These are phyloP conservation scores for Camelina neglecta DNA, from an alignment of 345 rosid genomes.

Conservation along the genomic window DNA sequence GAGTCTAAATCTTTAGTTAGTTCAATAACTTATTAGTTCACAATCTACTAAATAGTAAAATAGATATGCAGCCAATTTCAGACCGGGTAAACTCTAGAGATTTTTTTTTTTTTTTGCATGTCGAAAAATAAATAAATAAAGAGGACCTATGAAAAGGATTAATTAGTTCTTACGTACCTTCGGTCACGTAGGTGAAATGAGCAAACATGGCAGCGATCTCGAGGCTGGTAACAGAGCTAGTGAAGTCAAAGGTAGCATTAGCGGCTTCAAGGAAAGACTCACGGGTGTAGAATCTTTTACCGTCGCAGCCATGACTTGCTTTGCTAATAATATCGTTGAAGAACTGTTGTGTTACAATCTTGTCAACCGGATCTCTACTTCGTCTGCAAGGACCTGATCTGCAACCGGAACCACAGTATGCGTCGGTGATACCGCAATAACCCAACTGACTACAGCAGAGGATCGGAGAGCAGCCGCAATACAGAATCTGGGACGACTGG, in stretches of 20 bases:
- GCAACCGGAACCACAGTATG: constrained; percentile 48
- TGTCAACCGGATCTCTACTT: constrained; percentile 43
- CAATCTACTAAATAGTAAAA: background rate
- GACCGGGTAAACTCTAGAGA: background rate
- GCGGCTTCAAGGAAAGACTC: constrained; percentile 43
- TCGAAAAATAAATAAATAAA: too few species aligned
- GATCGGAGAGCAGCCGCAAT: constrained; percentile 48
- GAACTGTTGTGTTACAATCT: constrained; percentile 50
- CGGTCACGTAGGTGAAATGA: constrained; percentile 55
- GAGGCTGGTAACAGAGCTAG: constrained; percentile 34
- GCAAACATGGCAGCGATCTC: constrained; percentile 60
- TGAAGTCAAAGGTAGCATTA: constrained; percentile 33
- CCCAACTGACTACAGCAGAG: constrained; percentile 49
- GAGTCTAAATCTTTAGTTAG: background rate
- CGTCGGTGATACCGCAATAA: constrained; percentile 34
- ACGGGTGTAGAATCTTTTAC: constrained; percentile 56
- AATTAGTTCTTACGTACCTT: constrained; percentile 38
- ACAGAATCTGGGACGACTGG: constrained; percentile 13
- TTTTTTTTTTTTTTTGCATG: background rate
- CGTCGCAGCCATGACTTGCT: constrained; percentile 45
- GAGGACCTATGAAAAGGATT: background rate
- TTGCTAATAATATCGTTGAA: constrained; percentile 49
- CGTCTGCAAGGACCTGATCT: constrained; percentile 53
- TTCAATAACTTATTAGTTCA: background rate
- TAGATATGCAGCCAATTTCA: background rate